Conservation (phyloP, 306 rosid species). For the Vigna trinervia region DNA sequence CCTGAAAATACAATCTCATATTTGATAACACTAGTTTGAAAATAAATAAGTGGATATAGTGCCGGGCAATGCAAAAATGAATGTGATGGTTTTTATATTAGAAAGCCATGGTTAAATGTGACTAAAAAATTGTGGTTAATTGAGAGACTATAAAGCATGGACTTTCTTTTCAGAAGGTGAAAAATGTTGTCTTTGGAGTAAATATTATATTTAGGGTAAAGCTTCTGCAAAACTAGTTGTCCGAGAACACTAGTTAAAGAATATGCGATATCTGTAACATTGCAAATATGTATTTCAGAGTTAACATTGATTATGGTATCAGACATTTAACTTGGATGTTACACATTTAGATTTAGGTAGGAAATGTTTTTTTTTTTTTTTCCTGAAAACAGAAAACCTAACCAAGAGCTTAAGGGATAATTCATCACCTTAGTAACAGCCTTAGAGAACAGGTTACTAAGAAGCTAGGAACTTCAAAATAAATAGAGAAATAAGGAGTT, state of each 20-base stretch:
- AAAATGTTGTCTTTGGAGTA: not conserved
- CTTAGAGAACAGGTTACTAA: constrained; percentile 17
- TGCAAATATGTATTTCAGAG: constrained; percentile 20
- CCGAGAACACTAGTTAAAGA: constrained; percentile 7
- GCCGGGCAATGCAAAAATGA: constrained; percentile 37
- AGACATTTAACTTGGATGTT: constrained; percentile 16
- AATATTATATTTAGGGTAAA: not conserved
- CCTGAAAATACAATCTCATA: constrained; percentile 5
- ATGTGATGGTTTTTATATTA: not conserved
- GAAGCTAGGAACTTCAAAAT: constrained; percentile 22
- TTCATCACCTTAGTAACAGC: constrained; percentile 31
- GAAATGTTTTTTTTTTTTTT: constrained; percentile 1
- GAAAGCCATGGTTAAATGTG: not conserved
- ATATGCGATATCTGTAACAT: constrained; percentile 23
- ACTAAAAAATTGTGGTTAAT: not conserved
- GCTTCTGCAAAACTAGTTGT: constrained; percentile 27
- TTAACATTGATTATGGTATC: constrained; percentile 12
- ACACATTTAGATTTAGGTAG: constrained; percentile 13
- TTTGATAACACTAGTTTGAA: constrained; percentile 25
- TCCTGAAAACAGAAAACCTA: constrained; percentile 24
- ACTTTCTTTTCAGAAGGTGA: constrained; percentile 21
- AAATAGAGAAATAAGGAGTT: constrained; percentile 33
- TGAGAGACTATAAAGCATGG: not conserved
- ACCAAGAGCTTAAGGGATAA: constrained; percentile 28
- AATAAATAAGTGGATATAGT: constrained; percentile 7